Conservation (phyloP, 202 grass and related monocot species). For the Sporobolus alterniflorus region DNA sequence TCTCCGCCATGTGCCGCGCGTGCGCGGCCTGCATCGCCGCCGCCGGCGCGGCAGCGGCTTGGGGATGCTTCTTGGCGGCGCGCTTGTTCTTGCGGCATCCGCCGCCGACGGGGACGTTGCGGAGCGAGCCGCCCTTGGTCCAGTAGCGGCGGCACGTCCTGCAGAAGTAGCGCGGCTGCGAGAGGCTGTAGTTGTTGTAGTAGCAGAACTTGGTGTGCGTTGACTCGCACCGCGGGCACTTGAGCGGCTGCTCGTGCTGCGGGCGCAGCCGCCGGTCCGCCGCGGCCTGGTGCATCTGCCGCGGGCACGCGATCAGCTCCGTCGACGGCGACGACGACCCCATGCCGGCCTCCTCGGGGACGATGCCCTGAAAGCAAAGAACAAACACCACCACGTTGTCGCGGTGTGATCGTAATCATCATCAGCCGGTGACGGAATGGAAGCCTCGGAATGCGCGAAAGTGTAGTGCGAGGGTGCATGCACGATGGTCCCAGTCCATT, state of each 20-base stretch:
- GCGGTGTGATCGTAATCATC: slow-evolving; percentile 50
- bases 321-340: slow-evolving; percentile 69
- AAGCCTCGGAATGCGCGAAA: slow-evolving; percentile 65
- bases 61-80: slow-evolving; percentile 51
- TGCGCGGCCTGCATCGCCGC: slow-evolving; percentile 1
- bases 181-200: slow-evolving; percentile 99
- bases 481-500: slow-evolving; percentile 25
- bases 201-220: slow-evolving; percentile 99
- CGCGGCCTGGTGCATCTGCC: slow-evolving; percentile 42
- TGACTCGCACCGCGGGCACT: slow-evolving; percentile 90
- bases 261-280: slow-evolving; percentile 70
- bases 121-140: slow-evolving; percentile 86
- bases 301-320: slow-evolving; percentile 61
- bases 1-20: slow-evolving; percentile 49
- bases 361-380: slow-evolving; percentile 68
- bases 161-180: slow-evolving; percentile 93
- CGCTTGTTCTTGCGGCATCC: slow-evolving; percentile 93
- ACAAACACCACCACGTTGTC: slow-evolving; percentile 17
- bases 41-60: slow-evolving; percentile 5
- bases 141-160: slow-evolving; percentile 94
- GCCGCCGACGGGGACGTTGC: slow-evolving; percentile 79
- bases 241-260: slow-evolving; percentile 80
- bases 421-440: slow-evolving; percentile 46
- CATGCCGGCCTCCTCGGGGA: slow-evolving; percentile 64
- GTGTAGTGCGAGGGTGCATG: background rate